Base-by-base conservation (phyloP, 371 early-diverging fungal species). In the Saksenaea vasiformis region DNA sequence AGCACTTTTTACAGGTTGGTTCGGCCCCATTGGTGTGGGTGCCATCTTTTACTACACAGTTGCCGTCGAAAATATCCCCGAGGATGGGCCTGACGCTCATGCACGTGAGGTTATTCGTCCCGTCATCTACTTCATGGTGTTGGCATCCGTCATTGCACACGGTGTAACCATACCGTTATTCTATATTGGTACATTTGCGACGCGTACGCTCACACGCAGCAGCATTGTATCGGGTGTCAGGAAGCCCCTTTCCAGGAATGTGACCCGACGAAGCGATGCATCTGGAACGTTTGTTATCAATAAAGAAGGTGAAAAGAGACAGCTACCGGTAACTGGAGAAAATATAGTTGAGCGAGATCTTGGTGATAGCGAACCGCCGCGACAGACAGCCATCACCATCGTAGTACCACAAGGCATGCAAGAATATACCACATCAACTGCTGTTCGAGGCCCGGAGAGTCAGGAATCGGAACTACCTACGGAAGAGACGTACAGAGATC, bases 1-100 rank as follows among this genome's bases (percentile, higher is more conserved):
- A 63, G 94, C 92, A 0, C 67, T 92, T 1, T 96, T 96, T 77
- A 87, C 93, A 1, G 98, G 98, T 0, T 97, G 94, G 93, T 98
- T 96, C 74, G 98, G 97, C 0, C 98, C 98, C 1, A 91, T 98
- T 22, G 98, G 97, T 11, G 78, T 85, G 1, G 85, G 90, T 0
- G 95, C 97, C 0, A 66, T 97, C 0, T 97, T 85, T 64, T 91
- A 90, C 67, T 79, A 87, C 34, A 76, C 80, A 34, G 76, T 86
- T 26, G 85, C 89, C 0, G 68, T 82, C 13, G 73, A 73, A 26
- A 58, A 74, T 47, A 34, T 69, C 11, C n/a, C 43, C 11, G 41
- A 31, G 5, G 62, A 67, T 15, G 70, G 67, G 0, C 59, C 61
- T 11, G 60, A 68, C 37, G 56, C 64, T 1, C 59, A 68, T 43